A percentile compares a stretch with the other conserved stretches of the same genome.
phyloP scores from a whole-genome alignment of 495 filamentous ascomycete genomes.

The Podospora australis region DNA sequence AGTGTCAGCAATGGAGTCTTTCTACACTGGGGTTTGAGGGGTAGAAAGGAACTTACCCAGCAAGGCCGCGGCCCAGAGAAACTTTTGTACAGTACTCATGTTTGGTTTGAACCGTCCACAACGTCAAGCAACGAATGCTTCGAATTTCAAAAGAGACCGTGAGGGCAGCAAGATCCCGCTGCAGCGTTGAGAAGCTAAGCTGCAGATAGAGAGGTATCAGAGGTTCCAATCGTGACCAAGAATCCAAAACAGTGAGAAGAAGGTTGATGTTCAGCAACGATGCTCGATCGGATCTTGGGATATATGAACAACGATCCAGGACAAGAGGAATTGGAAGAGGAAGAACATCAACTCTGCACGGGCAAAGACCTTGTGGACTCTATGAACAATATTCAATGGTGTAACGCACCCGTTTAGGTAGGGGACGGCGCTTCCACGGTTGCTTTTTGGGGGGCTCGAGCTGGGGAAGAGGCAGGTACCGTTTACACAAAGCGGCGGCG shows the following conservation, averaged over 20 bases:
- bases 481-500: too few relatives aligned
- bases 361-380: too few relatives aligned
- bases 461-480: too few relatives aligned
- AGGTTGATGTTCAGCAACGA: background rate
- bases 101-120: background rate
- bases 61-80: slow-evolving; percentile 12
- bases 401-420: too few relatives aligned
- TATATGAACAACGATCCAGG: too few relatives aligned
- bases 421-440: too few relatives aligned
- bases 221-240: background rate
- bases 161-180: background rate
- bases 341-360: too few relatives aligned
- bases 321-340: too few relatives aligned
- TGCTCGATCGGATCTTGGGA: background rate
- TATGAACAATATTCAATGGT: too few relatives aligned
- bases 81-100: slow-evolving; percentile 8
- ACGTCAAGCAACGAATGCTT: background rate
- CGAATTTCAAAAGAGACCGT: too few relatives aligned
- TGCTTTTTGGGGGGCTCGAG: too few relatives aligned
- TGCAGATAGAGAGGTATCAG: background rate
- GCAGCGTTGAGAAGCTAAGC: background rate
- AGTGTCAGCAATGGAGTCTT: background rate
- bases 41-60: slow-evolving; percentile 12
- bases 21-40: too few relatives aligned
- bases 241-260: background rate